phyloP scores from a whole-genome alignment of 177 flowering plant species.

The Vitis hybrid region DNA sequence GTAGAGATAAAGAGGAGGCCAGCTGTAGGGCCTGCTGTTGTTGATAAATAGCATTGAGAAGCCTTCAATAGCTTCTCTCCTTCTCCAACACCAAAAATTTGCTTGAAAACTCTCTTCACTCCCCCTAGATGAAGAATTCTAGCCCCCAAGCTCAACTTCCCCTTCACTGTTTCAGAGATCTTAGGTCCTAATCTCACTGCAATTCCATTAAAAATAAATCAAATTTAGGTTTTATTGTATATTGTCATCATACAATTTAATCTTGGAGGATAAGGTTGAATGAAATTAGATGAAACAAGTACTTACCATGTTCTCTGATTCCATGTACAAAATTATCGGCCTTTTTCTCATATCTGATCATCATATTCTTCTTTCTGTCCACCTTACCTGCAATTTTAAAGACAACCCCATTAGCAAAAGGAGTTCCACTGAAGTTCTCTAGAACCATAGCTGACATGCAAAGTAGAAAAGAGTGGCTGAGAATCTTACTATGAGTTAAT shows the following conservation, averaged over 20 bases:
- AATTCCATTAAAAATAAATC: neutral
- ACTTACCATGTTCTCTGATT: too few species aligned
- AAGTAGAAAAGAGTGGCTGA: too few species aligned
- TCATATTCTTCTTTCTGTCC: too few species aligned
- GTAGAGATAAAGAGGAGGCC: constrained; percentile 31
- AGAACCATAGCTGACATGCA: too few species aligned
- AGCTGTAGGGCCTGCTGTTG: constrained; percentile 26
- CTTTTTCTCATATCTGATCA: too few species aligned
- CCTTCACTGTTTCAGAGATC: constrained; percentile 21
- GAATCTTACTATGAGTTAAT: too few species aligned
- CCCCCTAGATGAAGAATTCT: constrained; percentile 24
- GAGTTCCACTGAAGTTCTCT: too few species aligned
- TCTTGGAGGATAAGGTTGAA: neutral
- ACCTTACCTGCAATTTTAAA: too few species aligned
- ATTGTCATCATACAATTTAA: neutral
- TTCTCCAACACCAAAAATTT: constrained; percentile 11
- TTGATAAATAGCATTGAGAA: constrained; percentile 21
- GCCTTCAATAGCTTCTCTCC: constrained; percentile 20
- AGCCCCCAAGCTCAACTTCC: constrained; percentile 25
- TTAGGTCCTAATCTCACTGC: constrained; percentile 17
- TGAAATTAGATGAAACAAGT: neutral
- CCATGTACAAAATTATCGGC: too few species aligned
- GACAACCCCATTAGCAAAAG: too few species aligned
- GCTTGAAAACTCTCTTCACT: constrained; percentile 11
- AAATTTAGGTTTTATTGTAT: neutral